A percentile compares a stretch with the other conserved stretches of the same genome.
These are phyloP conservation scores for Candida parachauliodes DNA, from an alignment of 805 yeast species.

Conservation along the genomic window DNA sequence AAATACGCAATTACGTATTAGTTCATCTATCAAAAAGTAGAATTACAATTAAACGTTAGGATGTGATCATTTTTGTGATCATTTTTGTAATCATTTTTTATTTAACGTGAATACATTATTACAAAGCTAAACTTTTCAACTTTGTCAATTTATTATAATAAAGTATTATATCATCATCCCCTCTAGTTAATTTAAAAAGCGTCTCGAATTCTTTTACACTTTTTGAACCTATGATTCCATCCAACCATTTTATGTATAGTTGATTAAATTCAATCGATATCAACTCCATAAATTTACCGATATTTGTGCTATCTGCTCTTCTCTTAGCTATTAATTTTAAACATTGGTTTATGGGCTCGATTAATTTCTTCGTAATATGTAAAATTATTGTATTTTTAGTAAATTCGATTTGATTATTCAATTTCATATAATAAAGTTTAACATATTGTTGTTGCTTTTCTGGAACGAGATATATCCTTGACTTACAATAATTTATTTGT, in stretches of 20 bases:
- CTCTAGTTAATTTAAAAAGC: slow-evolving; percentile 4
- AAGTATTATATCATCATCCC: slow-evolving; percentile 4
- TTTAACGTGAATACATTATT: no score
- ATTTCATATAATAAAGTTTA: slow-evolving; percentile 4
- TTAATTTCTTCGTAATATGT: slow-evolving; percentile 5
- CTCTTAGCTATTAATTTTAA: slow-evolving; percentile 5
- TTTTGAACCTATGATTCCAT: slow-evolving; percentile 14
- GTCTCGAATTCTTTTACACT: slow-evolving; percentile 15
- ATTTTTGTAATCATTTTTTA: no score
- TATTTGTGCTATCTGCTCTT: slow-evolving; percentile 1
- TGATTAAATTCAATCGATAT: slow-evolving; percentile 9
- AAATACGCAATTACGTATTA: no score
- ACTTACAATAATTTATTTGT: slow-evolving; percentile 8
- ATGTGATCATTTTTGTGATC: no score
- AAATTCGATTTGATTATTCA: slow-evolving; percentile 7
- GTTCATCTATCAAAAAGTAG: no score
- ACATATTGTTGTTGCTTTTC: slow-evolving; percentile 1
- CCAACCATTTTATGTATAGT: slow-evolving; percentile 14
- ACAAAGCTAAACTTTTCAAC: slow-evolving; percentile 7
- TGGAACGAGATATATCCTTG: slow-evolving; percentile 1
- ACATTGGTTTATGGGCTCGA: slow-evolving; percentile 9
- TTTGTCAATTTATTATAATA: slow-evolving; percentile 9
- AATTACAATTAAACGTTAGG: no score
- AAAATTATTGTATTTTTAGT: slow-evolving; percentile 3
- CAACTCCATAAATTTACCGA: slow-evolving; percentile 8